Base-by-base conservation (phyloP, 2,329 filamentous ascomycete species). In the Trichoderma simmonsii region DNA sequence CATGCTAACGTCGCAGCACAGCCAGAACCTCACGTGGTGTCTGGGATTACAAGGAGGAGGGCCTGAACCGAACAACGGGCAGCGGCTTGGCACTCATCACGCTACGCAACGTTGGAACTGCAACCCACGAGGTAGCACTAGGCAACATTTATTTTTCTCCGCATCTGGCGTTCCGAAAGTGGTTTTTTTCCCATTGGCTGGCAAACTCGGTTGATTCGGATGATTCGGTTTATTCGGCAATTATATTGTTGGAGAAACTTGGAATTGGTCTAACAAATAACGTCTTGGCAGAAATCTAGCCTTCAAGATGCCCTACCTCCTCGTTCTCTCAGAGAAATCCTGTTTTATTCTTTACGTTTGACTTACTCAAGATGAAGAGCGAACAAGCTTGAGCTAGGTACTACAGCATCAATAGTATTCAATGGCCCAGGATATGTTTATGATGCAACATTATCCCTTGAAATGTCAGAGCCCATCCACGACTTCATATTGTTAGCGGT, bases 71-170 rank as follows among this genome's bases (percentile, higher is more conserved):
- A 30, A 57, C 30, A 28, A 57, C 36, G 48, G 43, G 43, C 43
- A 24, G n/a, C 32, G 28, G 32, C 28, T 60, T 28, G 32, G n/a
- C 12, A 28, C 34, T 24, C 32, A 26, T 48, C 54, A 26, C 54
- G 28, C 30, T 43, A 68, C 32, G 28, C 5, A 12, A 88, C 88
- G 73, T 54, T 54, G n/a, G 11, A 34, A 54, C 15, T 65, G 43
- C 9, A 65, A 65, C 62, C 28, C 43, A 54, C 11, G 28, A 54
- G 18, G 54, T 32, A 32, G 34, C 7, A 59, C 21, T 32, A n/a
- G 24, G 54, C 11, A 28, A 14, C 12, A 24, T 28, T 48, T 24
- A n/a, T 48, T 30, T 24, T 67, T 6, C 51, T 67, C 51, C 32
- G 15, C 32, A 67, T 21, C 1, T 51, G 18, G 1, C 43, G 18